Evolutionary conservation across 139 green algal genomes (phyloP).

Genomic region (Chlorella sp.): DNA sequence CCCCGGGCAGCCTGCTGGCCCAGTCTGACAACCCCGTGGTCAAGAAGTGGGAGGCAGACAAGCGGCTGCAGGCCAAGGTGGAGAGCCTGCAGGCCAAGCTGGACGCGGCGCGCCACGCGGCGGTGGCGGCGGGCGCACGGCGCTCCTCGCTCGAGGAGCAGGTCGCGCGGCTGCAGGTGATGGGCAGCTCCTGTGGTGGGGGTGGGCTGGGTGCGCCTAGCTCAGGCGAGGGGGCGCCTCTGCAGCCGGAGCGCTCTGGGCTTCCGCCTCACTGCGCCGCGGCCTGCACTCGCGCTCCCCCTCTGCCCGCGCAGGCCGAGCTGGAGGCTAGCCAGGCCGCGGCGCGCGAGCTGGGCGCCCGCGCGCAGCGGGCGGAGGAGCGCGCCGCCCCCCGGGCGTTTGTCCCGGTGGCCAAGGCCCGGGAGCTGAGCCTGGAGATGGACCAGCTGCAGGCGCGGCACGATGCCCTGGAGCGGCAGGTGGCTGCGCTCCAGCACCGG

Average conservation of each 20-base stretch:
- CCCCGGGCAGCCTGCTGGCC: background rate
- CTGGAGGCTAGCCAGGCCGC: conserved; percentile 43
- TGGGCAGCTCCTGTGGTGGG: no score
- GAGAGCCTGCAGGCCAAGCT: conserved; percentile 52
- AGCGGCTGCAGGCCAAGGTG: conserved; percentile 70
- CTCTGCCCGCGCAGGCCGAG: conserved; percentile 37
- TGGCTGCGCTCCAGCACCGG: conserved; percentile 26
- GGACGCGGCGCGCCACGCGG: no score
- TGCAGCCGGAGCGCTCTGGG: no score
- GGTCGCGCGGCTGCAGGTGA: no score
- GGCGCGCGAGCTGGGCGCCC: conserved; percentile 40
- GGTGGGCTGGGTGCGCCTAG: no score
- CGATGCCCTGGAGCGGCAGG: conserved; percentile 33
- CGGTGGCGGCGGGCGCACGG: no score
- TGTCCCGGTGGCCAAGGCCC: conserved; percentile 30
- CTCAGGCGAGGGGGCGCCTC: no score
- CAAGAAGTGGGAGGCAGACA: conserved; percentile 74
- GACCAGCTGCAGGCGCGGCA: conserved; percentile 31
- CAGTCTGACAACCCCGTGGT: conserved; percentile 32
- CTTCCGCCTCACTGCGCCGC: no score
- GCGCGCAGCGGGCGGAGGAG: conserved; percentile 34
- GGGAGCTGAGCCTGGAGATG: conserved; percentile 49
- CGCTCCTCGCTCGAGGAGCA: no score
- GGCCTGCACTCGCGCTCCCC: no score
- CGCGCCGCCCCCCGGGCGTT: background rate